Evolutionary conservation across 805 yeast genomes (phyloP).

Genomic region (Suhomyces faveliae): DNA sequence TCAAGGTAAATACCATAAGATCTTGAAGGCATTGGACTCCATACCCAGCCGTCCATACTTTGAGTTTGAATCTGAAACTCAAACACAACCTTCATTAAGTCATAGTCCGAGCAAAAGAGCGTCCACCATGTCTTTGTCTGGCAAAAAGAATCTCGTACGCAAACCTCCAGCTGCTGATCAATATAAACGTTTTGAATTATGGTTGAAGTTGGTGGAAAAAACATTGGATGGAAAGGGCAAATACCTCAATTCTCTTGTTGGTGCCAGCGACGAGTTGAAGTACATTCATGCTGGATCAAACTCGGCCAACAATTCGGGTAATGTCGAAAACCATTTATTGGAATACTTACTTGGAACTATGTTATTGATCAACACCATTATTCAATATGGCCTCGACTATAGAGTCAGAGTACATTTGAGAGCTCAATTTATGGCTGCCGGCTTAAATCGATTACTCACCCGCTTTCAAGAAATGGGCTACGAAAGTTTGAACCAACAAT

Average conservation of each 20-base stretch:
- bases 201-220: conserved; percentile 65
- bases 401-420: conserved; percentile 57
- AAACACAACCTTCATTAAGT: neutral
- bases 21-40: conserved; percentile 51
- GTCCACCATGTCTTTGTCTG: conserved; percentile 1
- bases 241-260: conserved; percentile 81
- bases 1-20: conserved; percentile 53
- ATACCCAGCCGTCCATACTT: conserved; percentile 39
- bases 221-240: conserved; percentile 84
- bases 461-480: conserved; percentile 42
- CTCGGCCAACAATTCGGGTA: conserved; percentile 34
- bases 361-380: conserved; percentile 65
- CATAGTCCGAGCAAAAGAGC: conserved; percentile 3
- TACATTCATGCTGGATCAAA: conserved; percentile 30
- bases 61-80: conserved; percentile 36
- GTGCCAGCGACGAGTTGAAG: conserved; percentile 82
- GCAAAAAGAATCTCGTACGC: conserved; percentile 26
- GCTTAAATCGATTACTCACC: conserved; percentile 18
- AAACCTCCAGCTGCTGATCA: conserved; percentile 36
- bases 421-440: conserved; percentile 37
- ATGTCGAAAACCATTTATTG: conserved; percentile 59
- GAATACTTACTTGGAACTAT: conserved; percentile 74
- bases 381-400: conserved; percentile 44
- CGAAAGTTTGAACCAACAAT: conserved; percentile 63
- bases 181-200: conserved; percentile 59